phyloP scores from a whole-genome alignment of 1,284 basidiomycete genomes.

The Cystobasidium pallidum region DNA sequence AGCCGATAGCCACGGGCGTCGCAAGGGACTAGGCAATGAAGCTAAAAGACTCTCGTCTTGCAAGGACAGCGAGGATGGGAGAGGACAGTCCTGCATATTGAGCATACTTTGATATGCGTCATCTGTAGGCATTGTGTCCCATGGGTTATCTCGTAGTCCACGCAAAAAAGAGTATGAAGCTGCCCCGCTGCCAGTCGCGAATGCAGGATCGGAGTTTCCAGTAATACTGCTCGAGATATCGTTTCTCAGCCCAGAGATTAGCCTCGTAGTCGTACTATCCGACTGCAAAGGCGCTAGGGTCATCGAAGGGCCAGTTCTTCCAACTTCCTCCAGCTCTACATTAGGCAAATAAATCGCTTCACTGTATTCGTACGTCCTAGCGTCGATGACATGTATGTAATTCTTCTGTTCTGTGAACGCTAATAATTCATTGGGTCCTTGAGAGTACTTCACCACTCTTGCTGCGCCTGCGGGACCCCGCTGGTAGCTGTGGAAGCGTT shows the following conservation, averaged over 20 bases:
- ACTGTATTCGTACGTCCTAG: constrained; percentile 74
- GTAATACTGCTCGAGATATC: constrained; percentile 5
- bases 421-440: constrained; percentile 67
- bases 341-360: constrained; percentile 68
- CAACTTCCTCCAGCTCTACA: constrained; percentile 30
- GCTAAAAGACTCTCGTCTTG: constrained; percentile 10
- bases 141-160: constrained; percentile 18
- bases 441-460: constrained; percentile 75
- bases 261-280: not conserved
- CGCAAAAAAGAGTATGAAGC: constrained; percentile 28
- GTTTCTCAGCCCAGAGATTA: constrained; percentile 1
- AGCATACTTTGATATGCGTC: constrained; percentile 25
- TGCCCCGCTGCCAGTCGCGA: not conserved
- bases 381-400: constrained; percentile 73
- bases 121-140: constrained; percentile 34
- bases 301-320: not conserved
- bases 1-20: constrained; percentile 15
- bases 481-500: constrained; percentile 18
- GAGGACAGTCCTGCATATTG: constrained; percentile 18
- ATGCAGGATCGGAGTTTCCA: not conserved
- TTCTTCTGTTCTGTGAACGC: constrained; percentile 84
- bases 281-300: not conserved
- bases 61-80: not conserved
- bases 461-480: constrained; percentile 64
- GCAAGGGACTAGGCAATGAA: constrained; percentile 14